Base-by-base conservation (phyloP, 371 early-diverging fungal species). In the Parasitella parasitica region DNA sequence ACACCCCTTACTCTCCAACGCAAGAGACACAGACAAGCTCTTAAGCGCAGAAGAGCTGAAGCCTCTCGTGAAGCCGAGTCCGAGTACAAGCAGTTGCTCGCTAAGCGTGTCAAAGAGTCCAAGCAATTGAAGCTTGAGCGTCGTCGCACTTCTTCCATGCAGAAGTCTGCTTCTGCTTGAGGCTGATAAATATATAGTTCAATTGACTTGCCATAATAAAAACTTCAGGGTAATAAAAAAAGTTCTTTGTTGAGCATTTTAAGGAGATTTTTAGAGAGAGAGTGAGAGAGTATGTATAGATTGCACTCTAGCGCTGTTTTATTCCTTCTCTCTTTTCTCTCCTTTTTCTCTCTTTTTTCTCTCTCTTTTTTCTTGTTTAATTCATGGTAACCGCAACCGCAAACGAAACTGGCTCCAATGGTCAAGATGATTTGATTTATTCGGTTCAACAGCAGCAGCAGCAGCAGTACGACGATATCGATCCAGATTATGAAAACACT, bases 1-100 rank as follows among this genome's bases (percentile, higher is more conserved):
- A 98, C 98, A 69, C 98, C 98, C 67, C 82, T 89, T 71, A 92
- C 92, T 64, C 90, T 97, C 64, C 97, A 96, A 86, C 94, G 95
- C 84, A 94, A 94, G 89, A 89, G 97, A 66, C 89, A 86, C 76
- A 86, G 82, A 64, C 75, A 83, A 66, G 90, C 95, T 73, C 82
- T 90, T 76, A 97, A 97, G 95, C 84, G 84, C 71, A 86, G 86
- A 77, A 86, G 88, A 70, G 76, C 84, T 57, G 89, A 88, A 73
- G 86, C 88, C 72, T 87, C 92, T 75, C 87, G 84, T 80, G 95
- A 91, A 79, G 93, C 89, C 50, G 96, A 94, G 66, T 87, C 91
- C 66, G 93, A 94, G 68, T 98, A 97, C 90, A 90, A 93, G 83
- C 88, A 89, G 81, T 83, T 97, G 59, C 85, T 98, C 57, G 94